Evolutionary conservation across 257 asterid genomes (phyloP), one percentile per base, ranked within the genome.

Genomic region (Lithospermum erythrorhizon): DNA sequence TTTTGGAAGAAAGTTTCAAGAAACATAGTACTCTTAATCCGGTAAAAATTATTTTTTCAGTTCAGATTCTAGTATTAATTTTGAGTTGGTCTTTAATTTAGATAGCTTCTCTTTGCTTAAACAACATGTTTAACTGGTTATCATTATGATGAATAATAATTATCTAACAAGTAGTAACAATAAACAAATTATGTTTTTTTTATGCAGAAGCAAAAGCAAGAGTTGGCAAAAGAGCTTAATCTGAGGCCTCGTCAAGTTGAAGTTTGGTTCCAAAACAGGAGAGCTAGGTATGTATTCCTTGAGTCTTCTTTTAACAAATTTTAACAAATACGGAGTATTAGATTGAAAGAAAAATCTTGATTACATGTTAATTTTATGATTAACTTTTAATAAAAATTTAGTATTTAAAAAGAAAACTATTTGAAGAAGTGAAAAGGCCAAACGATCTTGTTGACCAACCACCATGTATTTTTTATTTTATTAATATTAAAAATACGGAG

Each of bases 241-340:
- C 80, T 86, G 20, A 79, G 89, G 81, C 91, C 95, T 9, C 78
- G 95, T 56, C 95, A 86, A 61, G 91, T 86, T 59, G 95, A 86
- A 70, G 95, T 86, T 45, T 86, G 95, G 95, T 86, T 86, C 55
- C 95, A 86, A 77, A 86, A 86, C 66, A 79, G 95, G 70, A 73
- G 95, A 67, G 95, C 95, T 73, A 86, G 95, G 91, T 85, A 18
- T 63, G 9, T 47, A 58, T 27, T n/a, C 6, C 32, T 27, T 27
- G 6, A 7, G 6, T 27, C 6, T 27, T 16, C 57, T 11, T 51
- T n/a, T 21, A 53, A 57, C 32, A 0, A 27, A 3, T 27, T 27
- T 27, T 27, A 27, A n/a, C n/a, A n/a, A n/a, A n/a, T n/a, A n/a
- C n/a, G n/a, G n/a, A n/a, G n/a, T n/a, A n/a, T n/a, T n/a, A n/a